phyloP scores from a whole-genome alignment of 2,329 filamentous ascomycete species.

The Exophiala dermatitidis region DNA sequence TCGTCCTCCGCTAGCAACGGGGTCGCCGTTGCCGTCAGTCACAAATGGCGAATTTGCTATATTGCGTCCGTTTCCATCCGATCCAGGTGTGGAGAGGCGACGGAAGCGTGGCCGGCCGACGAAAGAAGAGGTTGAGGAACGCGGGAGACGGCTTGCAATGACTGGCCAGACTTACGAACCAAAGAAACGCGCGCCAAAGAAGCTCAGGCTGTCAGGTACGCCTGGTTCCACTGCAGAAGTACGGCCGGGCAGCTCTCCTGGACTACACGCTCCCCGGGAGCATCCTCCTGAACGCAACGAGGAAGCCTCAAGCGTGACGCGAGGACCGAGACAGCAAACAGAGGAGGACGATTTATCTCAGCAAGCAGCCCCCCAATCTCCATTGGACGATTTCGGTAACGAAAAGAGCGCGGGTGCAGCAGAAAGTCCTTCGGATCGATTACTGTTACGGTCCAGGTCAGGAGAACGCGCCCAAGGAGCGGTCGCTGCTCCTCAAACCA shows the following conservation, averaged over 20 bases:
- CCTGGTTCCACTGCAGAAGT: slow-evolving; percentile 14
- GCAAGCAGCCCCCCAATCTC: slow-evolving; percentile 7
- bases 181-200: slow-evolving; percentile 26
- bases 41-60: slow-evolving; percentile 24
- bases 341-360: slow-evolving; percentile 8
- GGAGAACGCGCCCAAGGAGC: slow-evolving; percentile 16
- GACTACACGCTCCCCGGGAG: slow-evolving; percentile 15
- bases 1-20: slow-evolving; percentile 22
- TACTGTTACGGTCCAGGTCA: slow-evolving; percentile 17
- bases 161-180: slow-evolving; percentile 25
- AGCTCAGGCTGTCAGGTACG: slow-evolving; percentile 22
- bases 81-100: slow-evolving; percentile 13
- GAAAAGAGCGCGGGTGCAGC: slow-evolving; percentile 16
- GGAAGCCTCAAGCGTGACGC: slow-evolving; percentile 22
- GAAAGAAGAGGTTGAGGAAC: slow-evolving; percentile 27
- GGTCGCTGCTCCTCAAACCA: slow-evolving; percentile 10
- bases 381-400: slow-evolving; percentile 17
- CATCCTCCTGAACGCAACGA: slow-evolving; percentile 9
- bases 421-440: slow-evolving; percentile 20
- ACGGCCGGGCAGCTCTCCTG: slow-evolving; percentile 12
- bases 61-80: slow-evolving; percentile 16
- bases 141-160: slow-evolving; percentile 22
- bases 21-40: slow-evolving; percentile 23
- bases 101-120: slow-evolving; percentile 26
- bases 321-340: slow-evolving; percentile 11